Evolutionary conservation across 2,329 filamentous ascomycete genomes (phyloP), one percentile per base, ranked within the genome.

Genomic region (Coniochaeta sp.): DNA sequence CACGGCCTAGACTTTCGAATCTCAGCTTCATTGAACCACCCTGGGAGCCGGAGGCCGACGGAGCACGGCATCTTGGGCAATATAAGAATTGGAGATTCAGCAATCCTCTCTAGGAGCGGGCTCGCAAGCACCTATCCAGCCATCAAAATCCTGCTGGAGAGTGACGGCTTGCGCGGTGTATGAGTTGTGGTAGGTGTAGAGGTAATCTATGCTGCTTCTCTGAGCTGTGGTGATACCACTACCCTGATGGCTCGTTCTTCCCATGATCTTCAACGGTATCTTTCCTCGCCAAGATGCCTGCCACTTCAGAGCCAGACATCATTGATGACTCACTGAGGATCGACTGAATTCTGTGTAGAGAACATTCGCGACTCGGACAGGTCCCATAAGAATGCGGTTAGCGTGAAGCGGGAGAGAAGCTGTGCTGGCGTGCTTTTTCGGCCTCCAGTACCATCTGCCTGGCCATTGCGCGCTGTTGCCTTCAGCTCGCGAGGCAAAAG

Each of bases 311-410:
- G n/a, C n/a, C n/a, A n/a, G n/a, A n/a, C n/a, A n/a, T n/a, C n/a
- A n/a, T n/a, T n/a, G n/a, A n/a, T n/a, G n/a, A n/a, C n/a, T n/a
- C n/a, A n/a, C n/a, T n/a, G n/a, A n/a, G n/a, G n/a, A n/a, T n/a
- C n/a, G n/a, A n/a, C n/a, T n/a, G n/a, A n/a, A n/a, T n/a, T n/a
- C n/a, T n/a, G n/a, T n/a, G n/a, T n/a, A n/a, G n/a, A n/a, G n/a
- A n/a, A n/a, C n/a, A n/a, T n/a, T n/a, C n/a, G n/a, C n/a, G n/a
- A n/a, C 60, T 12, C 52, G 51, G 51, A 56, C 45, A 51, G 55
- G 55, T 58, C 59, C 59, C 57, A 60, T 57, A 55, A 55, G 54
- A 58, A 56, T 58, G 54, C 52, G 55, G 52, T 47, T 54, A 49
- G 38, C 33, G 48, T 40, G 56, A 40, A 49, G 47, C 42, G 38